These are phyloP conservation scores for Alternaria longipes DNA, from an alignment of 2,329 filamentous ascomycete species.

Conservation along the genomic window DNA sequence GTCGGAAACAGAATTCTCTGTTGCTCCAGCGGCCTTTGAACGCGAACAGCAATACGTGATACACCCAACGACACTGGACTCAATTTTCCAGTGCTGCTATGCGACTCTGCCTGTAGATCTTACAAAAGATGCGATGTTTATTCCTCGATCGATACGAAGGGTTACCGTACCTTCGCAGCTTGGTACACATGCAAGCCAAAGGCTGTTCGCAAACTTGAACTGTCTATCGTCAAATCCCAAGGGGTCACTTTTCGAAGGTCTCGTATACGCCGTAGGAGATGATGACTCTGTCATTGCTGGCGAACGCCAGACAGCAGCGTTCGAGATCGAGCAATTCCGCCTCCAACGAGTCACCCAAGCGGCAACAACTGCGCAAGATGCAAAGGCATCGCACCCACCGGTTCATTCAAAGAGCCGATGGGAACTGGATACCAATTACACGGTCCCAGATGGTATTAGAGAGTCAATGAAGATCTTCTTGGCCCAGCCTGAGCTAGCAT, in stretches of 20 bases:
- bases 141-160: conserved; percentile 21
- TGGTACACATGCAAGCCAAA: neutral
- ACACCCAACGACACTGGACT: conserved; percentile 23
- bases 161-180: conserved; percentile 1
- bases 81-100: conserved; percentile 16
- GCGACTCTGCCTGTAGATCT: conserved; percentile 9
- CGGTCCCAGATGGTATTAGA: conserved; percentile 3
- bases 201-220: conserved; percentile 1
- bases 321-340: neutral
- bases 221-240: neutral
- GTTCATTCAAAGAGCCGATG: conserved; percentile 10
- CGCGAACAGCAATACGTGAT: conserved; percentile 11
- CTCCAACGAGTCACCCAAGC: neutral
- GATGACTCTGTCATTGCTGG: neutral
- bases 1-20: conserved; percentile 2
- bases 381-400: neutral
- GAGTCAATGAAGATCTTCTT: conserved; percentile 1
- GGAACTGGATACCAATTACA: conserved; percentile 5
- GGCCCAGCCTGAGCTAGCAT: neutral
- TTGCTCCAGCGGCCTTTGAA: conserved; percentile 2
- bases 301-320: neutral
- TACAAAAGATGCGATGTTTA: conserved; percentile 7
- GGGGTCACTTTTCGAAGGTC: neutral
- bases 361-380: neutral
- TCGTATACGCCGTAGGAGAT: neutral